Evolutionary conservation across 1,139 yeast species (phyloP), one percentile per base, ranked within the genome.

Genomic region (Pneumocystis wakefieldiae): DNA sequence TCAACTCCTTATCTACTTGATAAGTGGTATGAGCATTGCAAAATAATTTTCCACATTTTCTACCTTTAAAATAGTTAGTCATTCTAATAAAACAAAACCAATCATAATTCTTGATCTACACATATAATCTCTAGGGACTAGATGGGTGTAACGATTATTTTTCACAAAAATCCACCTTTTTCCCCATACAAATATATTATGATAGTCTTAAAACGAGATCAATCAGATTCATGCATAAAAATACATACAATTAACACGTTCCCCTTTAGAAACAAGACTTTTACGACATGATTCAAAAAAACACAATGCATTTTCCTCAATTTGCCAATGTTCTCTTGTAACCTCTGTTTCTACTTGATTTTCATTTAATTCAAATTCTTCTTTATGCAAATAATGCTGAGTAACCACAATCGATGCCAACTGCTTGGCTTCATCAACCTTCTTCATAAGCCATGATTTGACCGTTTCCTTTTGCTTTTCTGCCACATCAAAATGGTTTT

Each of bases 1-100:
- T 1, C 24, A 39, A 24, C 12, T 24, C 7, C 19, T 41, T 15
- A 48, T 24, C 12, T 19, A 48, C 55, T 24, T 77, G 78, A 70
- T 77, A 83, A 62, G 76, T 73, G 2, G 89, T 79, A 75, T 90
- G 96, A 36, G 73, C 75, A 65, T 80, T 79, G 71, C 96, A 89
- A 71, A 75, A 88, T 28, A 89, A 73, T 37, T 77, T 73, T 0
- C 96, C 96, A 75, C 97, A 90, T 37, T 73, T 71, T 3, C 78
- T 69, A 62, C 79, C 76, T 64, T 76, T 71, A 55, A 74, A 70
- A 4, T 67, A 64, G 75, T 37, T 68, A 70, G 15, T 74, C 66
- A 15, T 70, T 12, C 28, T 24, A 48, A 48, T 10, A 10, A 12
- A 37, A 48, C 29, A 17, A 19, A 17, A 7, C n/a, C 14, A 12